Evolutionary conservation across 192 early-diverging fungal genomes (phyloP).

Genomic region (Backusella morwellensis): DNA sequence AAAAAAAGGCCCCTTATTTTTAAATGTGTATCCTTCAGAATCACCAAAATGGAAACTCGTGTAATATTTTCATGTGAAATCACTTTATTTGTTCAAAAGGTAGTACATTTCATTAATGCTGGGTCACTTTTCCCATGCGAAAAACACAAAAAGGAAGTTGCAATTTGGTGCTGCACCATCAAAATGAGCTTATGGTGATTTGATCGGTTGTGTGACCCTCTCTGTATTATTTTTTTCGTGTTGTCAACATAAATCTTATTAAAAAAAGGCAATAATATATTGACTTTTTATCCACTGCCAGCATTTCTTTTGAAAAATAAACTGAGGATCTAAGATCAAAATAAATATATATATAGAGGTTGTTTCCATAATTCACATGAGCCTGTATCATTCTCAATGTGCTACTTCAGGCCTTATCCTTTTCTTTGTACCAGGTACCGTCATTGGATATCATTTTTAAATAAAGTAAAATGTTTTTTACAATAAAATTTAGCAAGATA

Average conservation of each 20-base stretch:
- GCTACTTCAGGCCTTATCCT: background rate
- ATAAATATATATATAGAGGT: background rate
- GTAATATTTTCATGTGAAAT: conserved; percentile 4
- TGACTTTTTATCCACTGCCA: background rate
- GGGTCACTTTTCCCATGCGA: conserved; percentile 1
- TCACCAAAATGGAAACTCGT: background rate
- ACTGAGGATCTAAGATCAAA: background rate
- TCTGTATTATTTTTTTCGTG: background rate
- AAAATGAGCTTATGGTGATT: background rate
- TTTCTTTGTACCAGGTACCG: background rate
- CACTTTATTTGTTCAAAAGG: background rate
- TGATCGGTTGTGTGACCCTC: background rate
- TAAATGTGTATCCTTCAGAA: background rate
- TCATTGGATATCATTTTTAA: background rate
- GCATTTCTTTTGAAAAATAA: background rate
- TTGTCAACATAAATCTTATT: background rate
- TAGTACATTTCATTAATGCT: background rate
- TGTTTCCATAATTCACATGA: background rate
- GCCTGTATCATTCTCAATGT: background rate
- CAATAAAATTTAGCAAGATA: background rate
- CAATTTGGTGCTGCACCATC: background rate
- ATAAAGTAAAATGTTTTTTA: background rate
- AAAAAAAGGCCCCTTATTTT: background rate
- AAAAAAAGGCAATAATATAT: background rate
- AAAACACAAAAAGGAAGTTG: background rate